Evolutionary conservation across 176 grass and related monocot species (phyloP), one percentile per base, ranked within the genome.

Genomic region (Cymbopogon citratus): DNA sequence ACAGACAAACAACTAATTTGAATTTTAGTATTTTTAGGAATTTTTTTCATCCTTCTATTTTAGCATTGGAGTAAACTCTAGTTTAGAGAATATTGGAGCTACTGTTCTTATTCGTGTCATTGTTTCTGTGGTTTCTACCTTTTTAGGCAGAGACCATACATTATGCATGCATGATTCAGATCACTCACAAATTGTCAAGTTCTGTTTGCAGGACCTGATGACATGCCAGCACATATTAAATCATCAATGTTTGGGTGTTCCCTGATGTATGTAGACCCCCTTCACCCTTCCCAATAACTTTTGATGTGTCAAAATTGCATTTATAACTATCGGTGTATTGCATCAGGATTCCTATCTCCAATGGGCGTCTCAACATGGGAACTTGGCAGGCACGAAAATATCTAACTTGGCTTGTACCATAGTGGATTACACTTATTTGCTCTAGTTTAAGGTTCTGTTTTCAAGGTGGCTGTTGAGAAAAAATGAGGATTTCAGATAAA

Each of bases 141-240:
- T 27, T 66, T 15, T 41, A 66, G 23, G 14, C 25, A 76, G 12
- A 56, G 8, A 68, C 49, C 16, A 48, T 64, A 9, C 8, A 54
- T 52, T 76, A 48, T 72, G 75, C 62, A 81, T 87, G 45, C 33
- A 60, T 60, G 56, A 12, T 60, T 68, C 69, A 69, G 28, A 56
- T 51, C 34, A 77, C 76, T 73, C 29, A 40, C 43, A 73, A 88
- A 91, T 84, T 78, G 26, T 78, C 31, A 44, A 13, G 25, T 85
- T 84, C 16, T 24, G 1, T 76, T 81, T 85, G 81, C 84, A 98
- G 95, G 95, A 85, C 90, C 92, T 87, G 95, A 98, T 74, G 95
- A 98, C 74, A 98, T 98, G 95, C 95, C 95, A 8, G 95, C 95
- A 39, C 95, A 98, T 89, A 98, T 98, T 41, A 98, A 98, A 81